Conservation (phyloP, 257 asterid species). For the Paraleonurus japonicus region DNA sequence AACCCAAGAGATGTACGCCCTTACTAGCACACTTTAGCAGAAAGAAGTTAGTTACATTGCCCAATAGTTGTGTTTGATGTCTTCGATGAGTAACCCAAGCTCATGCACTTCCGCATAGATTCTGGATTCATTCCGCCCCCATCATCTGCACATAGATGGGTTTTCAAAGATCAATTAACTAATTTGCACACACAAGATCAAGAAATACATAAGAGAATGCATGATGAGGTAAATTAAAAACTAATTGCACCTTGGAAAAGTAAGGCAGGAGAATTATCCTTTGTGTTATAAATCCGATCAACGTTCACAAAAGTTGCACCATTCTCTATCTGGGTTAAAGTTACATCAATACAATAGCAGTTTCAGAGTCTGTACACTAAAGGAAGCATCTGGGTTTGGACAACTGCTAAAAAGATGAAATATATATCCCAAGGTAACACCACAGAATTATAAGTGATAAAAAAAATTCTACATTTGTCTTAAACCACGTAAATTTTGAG, state of each 20-base stretch:
- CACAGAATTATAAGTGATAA: neutral
- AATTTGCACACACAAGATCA: constrained; percentile 14
- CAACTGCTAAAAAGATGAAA: constrained; percentile 13
- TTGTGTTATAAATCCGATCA: constrained; percentile 60
- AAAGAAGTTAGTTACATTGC: constrained; percentile 53
- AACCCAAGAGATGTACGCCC: neutral
- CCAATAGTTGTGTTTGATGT: constrained; percentile 78
- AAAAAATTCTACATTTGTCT: neutral
- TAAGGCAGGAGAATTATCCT: constrained; percentile 87
- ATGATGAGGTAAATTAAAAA: constrained; percentile 13
- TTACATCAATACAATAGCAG: neutral
- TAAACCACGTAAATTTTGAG: neutral
- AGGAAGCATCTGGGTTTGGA: constrained; percentile 5
- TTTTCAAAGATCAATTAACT: constrained; percentile 15
- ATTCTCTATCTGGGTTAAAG: constrained; percentile 46
- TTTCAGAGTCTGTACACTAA: constrained; percentile 1
- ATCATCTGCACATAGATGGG: constrained; percentile 53
- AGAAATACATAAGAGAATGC: constrained; percentile 15
- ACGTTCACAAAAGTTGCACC: constrained; percentile 89
- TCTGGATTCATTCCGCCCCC: constrained; percentile 97
- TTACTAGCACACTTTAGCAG: constrained; percentile 22
- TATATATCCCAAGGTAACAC: neutral
- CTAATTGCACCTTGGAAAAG: constrained; percentile 67
- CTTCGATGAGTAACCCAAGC: constrained; percentile 92
- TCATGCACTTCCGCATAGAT: constrained; percentile 82